Conservation (phyloP, 306 rosid species). For the Quercus aquifolioides region DNA sequence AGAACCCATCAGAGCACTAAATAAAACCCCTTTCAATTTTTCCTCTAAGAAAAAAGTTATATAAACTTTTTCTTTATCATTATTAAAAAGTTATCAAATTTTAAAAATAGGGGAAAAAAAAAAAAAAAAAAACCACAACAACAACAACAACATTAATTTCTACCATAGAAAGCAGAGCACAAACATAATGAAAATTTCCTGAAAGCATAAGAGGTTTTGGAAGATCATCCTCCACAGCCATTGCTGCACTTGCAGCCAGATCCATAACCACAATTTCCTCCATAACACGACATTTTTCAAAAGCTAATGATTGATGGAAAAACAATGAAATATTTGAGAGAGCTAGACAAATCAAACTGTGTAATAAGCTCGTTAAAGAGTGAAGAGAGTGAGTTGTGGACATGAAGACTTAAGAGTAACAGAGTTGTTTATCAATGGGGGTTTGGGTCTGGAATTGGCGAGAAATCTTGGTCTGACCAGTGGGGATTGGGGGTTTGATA, state of each 20-base stretch:
- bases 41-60: too few species aligned
- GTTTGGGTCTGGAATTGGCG: too few species aligned
- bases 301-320: not conserved
- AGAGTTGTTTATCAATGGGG: too few species aligned
- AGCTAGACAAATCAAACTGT: not conserved
- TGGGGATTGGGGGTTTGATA: too few species aligned
- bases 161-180: not conserved
- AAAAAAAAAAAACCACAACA: not conserved
- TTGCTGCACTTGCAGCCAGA: slow-evolving; percentile 55
- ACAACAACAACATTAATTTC: not conserved
- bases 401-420: too few species aligned
- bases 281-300: slow-evolving; percentile 64
- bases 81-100: not conserved
- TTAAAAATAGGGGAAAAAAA: not conserved
- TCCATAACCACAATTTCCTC: slow-evolving; percentile 69
- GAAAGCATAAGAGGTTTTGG: not conserved
- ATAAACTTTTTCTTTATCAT: too few species aligned
- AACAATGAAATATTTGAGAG: not conserved
- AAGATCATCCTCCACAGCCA: slow-evolving; percentile 53
- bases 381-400: too few species aligned
- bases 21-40: too few species aligned
- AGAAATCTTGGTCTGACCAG: too few species aligned
- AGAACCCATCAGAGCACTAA: not conserved
- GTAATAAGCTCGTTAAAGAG: too few species aligned
- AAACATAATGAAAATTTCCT: too few species aligned